phyloP scores from a whole-genome alignment of 2,329 filamentous ascomycete species.

The Aureobasidium leucospermi region DNA sequence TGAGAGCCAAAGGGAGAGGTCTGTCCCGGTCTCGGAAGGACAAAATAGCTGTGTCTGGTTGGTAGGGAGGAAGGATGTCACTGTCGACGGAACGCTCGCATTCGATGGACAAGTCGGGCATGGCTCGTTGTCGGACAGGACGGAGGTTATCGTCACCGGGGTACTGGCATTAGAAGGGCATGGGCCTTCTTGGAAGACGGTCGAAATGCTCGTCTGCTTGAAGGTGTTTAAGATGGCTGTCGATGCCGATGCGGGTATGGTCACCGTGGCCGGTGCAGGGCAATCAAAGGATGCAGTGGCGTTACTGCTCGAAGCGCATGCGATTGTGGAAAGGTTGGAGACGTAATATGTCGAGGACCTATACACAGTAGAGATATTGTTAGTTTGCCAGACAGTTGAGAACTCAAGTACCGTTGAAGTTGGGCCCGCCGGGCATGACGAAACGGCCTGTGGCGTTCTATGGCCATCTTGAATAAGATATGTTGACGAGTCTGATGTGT shows the following conservation, averaged over 20 bases:
- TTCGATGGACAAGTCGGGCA: not conserved
- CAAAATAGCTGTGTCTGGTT: not conserved
- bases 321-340: constrained; percentile 3
- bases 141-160: not conserved
- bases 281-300: not conserved
- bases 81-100: not conserved
- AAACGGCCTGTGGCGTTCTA: not conserved
- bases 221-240: not conserved
- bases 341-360: constrained; percentile 11
- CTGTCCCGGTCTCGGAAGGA: not conserved
- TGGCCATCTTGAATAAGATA: not conserved
- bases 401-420: constrained; percentile 6
- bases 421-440: not conserved
- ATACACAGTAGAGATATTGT: constrained; percentile 10
- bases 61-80: not conserved
- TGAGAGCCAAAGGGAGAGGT: not conserved
- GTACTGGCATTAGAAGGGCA: not conserved
- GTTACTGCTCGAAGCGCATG: not conserved
- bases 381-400: constrained; percentile 9
- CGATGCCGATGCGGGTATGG: not conserved
- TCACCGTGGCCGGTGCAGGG: not conserved
- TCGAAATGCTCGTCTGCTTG: not conserved
- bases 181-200: not conserved
- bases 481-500: constrained; percentile 6
- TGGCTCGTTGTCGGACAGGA: not conserved